phyloP scores from a whole-genome alignment of 2,329 filamentous ascomycete genomes.

The Endocalyx cinctus region DNA sequence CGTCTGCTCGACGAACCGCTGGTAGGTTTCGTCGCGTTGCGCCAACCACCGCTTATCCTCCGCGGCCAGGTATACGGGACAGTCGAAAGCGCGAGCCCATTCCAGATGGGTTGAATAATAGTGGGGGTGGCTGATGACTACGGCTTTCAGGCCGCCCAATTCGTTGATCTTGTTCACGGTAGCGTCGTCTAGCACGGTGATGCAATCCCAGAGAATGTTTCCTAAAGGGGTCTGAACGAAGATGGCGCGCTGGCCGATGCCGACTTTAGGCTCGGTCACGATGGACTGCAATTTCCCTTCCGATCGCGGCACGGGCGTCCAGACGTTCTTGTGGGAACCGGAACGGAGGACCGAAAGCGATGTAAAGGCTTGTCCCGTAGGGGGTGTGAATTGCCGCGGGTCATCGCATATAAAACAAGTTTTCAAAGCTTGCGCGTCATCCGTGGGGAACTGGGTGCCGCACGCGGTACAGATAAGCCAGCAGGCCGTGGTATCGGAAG shows the following conservation, averaged over 20 bases:
- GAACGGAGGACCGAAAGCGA: constrained; percentile 45
- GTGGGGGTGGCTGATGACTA: constrained; percentile 76
- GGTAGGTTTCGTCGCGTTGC: constrained; percentile 36
- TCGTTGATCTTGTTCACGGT: constrained; percentile 54
- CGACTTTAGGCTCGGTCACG: constrained; percentile 53
- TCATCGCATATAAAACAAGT: constrained; percentile 71
- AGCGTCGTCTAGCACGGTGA: constrained; percentile 62
- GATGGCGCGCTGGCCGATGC: constrained; percentile 71
- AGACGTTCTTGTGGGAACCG: constrained; percentile 47
- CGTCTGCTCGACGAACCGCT: constrained; percentile 42
- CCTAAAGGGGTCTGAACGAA: constrained; percentile 61
- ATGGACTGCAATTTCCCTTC: constrained; percentile 43
- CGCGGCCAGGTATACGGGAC: constrained; percentile 62
- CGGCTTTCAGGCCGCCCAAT: constrained; percentile 64
- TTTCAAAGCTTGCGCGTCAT: constrained; percentile 41
- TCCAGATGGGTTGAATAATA: constrained; percentile 74
- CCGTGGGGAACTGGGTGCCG: constrained; percentile 62
- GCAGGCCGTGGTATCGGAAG: constrained; percentile 16
- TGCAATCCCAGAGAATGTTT: constrained; percentile 76
- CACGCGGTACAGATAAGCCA: constrained; percentile 62
- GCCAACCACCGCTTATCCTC: constrained; percentile 65
- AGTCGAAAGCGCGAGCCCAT: constrained; percentile 66
- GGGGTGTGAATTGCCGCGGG: constrained; percentile 65
- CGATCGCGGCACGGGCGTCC: constrained; percentile 42
- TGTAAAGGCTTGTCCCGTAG: constrained; percentile 61